A percentile compares a stretch with the other conserved stretches of the same genome.
Evolutionary conservation across 2,329 filamentous ascomycete genomes (phyloP).

Genomic region (Colletotrichum sp.): DNA sequence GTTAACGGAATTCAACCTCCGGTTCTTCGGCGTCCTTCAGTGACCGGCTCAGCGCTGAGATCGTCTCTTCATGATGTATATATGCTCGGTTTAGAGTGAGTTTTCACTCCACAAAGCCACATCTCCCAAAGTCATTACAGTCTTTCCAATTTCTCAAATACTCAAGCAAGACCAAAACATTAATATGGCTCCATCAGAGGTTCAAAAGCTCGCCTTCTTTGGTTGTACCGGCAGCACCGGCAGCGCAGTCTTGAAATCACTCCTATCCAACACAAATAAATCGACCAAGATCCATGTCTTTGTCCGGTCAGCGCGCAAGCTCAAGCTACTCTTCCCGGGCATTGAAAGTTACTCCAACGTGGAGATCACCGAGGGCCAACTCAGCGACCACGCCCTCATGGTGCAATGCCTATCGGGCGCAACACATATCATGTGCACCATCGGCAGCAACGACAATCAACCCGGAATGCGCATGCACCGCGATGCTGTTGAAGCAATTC

Average conservation of each 20-base stretch:
- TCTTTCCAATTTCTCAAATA: neutral
- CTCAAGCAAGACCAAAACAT: neutral
- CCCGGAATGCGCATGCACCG: neutral
- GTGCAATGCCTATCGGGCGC: neutral
- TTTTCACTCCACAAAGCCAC: fast-evolving
- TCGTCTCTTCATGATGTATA: neutral
- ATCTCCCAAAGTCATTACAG: fast-evolving
- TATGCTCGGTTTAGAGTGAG: neutral
- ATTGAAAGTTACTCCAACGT: neutral
- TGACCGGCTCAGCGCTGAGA: neutral
- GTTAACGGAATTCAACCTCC: neutral
- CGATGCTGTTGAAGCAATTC: neutral
- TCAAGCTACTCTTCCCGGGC: neutral
- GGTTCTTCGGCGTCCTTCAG: neutral
- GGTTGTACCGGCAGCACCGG: neutral
- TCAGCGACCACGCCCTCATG: neutral
- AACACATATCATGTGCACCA: neutral
- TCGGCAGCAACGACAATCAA: neutral
- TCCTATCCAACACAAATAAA: neutral
- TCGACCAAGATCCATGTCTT: neutral
- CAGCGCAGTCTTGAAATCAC: neutral
- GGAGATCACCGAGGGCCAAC: neutral
- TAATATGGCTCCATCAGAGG: neutral
- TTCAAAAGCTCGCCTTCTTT: neutral
- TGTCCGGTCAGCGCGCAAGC: neutral